phyloP scores from a whole-genome alignment of 352 stramenopile species.

The Pilasporangium apinafurcum region DNA sequence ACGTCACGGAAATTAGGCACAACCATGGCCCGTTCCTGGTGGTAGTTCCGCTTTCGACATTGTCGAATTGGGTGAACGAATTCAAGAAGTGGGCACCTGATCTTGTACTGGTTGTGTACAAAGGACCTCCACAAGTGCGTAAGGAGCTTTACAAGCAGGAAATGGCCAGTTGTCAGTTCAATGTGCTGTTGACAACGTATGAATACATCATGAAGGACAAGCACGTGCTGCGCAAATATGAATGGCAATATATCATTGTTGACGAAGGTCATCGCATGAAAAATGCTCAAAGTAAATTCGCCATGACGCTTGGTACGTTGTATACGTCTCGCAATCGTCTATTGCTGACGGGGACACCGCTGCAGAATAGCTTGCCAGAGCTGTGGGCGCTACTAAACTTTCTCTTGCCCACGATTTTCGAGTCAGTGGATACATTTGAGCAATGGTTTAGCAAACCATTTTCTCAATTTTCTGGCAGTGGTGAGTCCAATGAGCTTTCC shows the following conservation, averaged over 20 bases:
- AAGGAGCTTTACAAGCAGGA: constrained; percentile 79
- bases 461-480: constrained; percentile 67
- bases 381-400: constrained; percentile 92
- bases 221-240: constrained; percentile 82
- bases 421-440: constrained; percentile 86
- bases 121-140: constrained; percentile 67
- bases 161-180: constrained; percentile 86
- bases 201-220: constrained; percentile 93
- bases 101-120: constrained; percentile 98
- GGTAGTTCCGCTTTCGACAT: constrained; percentile 93
- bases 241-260: constrained; percentile 93
- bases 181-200: constrained; percentile 93
- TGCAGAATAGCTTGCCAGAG: constrained; percentile 97
- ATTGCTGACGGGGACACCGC: constrained; percentile 97
- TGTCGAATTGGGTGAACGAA: constrained; percentile 95
- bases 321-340: constrained; percentile 88
- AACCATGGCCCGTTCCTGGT: constrained; percentile 96
- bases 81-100: constrained; percentile 93
- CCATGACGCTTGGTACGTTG: constrained; percentile 76
- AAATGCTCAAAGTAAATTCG: constrained; percentile 88
- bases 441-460: constrained; percentile 89
- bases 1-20: constrained; percentile 79
- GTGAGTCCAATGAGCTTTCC: constrained; percentile 75
- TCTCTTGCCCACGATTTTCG: constrained; percentile 88
- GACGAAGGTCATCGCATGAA: constrained; percentile 94